Base-by-base conservation (phyloP, 805 yeast species). In the Metschnikowia lunata region DNA sequence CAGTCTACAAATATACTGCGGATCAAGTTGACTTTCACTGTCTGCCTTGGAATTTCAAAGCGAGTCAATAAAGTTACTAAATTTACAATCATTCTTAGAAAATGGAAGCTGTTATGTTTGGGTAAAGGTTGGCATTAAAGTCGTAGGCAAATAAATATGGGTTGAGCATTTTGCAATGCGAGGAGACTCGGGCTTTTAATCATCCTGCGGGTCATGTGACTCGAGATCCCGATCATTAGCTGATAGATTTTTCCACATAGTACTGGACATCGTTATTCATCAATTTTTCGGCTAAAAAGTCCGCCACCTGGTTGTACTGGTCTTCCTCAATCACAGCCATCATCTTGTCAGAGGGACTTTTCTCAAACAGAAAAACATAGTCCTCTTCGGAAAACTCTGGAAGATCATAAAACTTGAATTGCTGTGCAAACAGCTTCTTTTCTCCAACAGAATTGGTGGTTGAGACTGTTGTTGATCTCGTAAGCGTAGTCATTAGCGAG, bases 401-500 rank as follows among this genome's bases (percentile, higher is more conserved):
- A 37, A 69, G 56, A 23, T 63, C 68, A 42, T 63, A 63, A 47
- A 66, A 62, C 39, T 59, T 54, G 52, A 48, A 48, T 37, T 52
- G 36, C 30, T 36, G 50, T 43, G 34, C 41, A 11, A 35, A 30
- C 18, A 36, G 46, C 34, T 49, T 54, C 33, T 48, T 47, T 9
- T 51, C 51, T 30, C 48, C 31, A 8, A 48, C 47, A 2, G 64
- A 56, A 47, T 57, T 61, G 40, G 56, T 59, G 39, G 72, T 64
- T 7, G 69, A 62, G 6, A 68, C 71, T 3, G 74, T 69, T 26
- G 74, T 71, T 10, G 73, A 67, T 41, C 75, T 50, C 0, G 75
- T 71, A 40, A 69, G 58, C 8, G 68, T 53, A 14, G 66, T 53
- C 74, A 69, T 70, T 39, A 70, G 57, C 39, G 66, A 62, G 45